Evolutionary conservation across 768 basidiomycete genomes (phyloP).

Genomic region (Calocybe indica): DNA sequence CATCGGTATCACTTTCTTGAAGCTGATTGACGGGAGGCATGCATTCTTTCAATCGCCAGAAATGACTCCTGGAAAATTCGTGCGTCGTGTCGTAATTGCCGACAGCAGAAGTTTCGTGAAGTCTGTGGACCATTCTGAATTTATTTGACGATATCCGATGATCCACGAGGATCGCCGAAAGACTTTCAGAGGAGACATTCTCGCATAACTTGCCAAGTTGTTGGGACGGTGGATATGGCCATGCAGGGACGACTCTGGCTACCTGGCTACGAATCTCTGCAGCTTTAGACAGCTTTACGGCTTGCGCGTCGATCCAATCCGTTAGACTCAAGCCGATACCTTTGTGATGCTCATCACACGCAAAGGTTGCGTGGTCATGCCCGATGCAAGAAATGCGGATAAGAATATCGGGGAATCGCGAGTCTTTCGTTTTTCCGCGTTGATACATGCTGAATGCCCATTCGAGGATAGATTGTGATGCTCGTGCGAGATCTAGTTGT

Average conservation of each 20-base stretch:
- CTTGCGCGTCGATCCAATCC: conserved; percentile 59
- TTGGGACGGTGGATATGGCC: conserved; percentile 61
- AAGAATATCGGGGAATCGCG: conserved; percentile 57
- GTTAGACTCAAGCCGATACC: conserved; percentile 43
- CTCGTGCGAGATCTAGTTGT: conserved; percentile 60
- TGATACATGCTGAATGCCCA: conserved; percentile 65
- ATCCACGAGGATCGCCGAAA: conserved; percentile 55
- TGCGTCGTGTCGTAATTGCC: conserved; percentile 27
- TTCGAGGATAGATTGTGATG: conserved; percentile 71
- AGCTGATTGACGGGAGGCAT: conserved; percentile 52
- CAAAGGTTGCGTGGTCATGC: conserved; percentile 42
- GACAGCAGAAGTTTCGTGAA: conserved; percentile 43
- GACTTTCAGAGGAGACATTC: conserved; percentile 36
- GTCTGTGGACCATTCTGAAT: conserved; percentile 65
- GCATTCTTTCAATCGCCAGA: conserved; percentile 82
- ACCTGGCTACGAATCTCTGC: conserved; percentile 35
- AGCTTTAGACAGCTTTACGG: conserved; percentile 33
- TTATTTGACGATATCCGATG: conserved; percentile 63
- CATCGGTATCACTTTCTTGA: conserved; percentile 63
- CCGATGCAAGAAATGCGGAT: conserved; percentile 61
- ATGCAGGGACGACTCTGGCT: conserved; percentile 58
- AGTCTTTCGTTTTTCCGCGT: conserved; percentile 32
- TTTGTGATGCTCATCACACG: conserved; percentile 20
- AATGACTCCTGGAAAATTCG: conserved; percentile 54
- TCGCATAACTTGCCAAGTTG: conserved; percentile 39